Base-by-base conservation (phyloP, 2,329 filamentous ascomycete genomes). In the Claviceps monticola region DNA sequence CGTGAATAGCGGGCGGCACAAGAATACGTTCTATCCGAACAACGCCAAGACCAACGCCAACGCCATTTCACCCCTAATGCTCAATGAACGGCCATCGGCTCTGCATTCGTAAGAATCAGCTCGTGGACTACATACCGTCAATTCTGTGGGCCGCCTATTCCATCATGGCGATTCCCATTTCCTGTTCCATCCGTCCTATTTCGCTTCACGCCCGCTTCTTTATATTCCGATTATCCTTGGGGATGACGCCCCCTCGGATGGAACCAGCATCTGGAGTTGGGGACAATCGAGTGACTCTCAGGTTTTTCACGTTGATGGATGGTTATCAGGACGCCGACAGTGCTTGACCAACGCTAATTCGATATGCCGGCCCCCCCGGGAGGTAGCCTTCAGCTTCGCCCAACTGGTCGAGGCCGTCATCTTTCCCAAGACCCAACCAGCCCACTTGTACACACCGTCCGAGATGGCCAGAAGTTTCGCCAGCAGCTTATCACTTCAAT, bases 401-500 rank as follows among this genome's bases (percentile, higher is more conserved):
- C 44, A 34, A 19, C 23, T 16, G 13, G 9, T 7, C n/a, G 16
- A 16, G n/a, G 21, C 47, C 38, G n/a, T 41, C 38, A 17, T 29
- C 14, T 29, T 29, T 16, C 14, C 43, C 14, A 19, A 41, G 14
- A 11, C 14, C 5, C 29, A 11, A 11, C 29, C 29, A 34, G 29
- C 29, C 9, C 17, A 14, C 14, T 26, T n/a, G 21, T 14, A 23
- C 19, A 17, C 46, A 48, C 8, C 42, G 9, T 16, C 13, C 14
- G 47, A 26, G 19, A 38, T 26, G 19, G 19, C n/a, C 17, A 44
- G 8, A 37, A n/a, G 34, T 11, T 37, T 29, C n/a, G 36, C 34
- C 41, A 23, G 19, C 41, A 7, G 41, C 14, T 14, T 2, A 19
- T 72, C 62, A 69, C 56, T 68, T 68, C 54, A 95, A 71, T 69